Evolutionary conservation across 345 rosid genomes (phyloP), one percentile per base, ranked within the genome.

Genomic region (Bruguiera parviflora): DNA sequence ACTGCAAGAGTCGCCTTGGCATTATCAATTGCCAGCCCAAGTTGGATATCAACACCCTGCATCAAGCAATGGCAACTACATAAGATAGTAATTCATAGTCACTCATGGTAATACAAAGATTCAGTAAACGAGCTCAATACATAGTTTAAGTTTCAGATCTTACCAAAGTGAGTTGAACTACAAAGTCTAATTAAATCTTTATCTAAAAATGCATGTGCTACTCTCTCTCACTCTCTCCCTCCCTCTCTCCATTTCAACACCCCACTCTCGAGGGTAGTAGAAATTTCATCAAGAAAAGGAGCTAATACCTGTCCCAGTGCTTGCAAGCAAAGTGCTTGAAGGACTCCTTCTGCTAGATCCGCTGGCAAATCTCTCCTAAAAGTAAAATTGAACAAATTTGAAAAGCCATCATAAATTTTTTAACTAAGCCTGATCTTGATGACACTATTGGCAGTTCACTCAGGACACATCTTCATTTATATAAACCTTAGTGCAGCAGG

Each of bases 1-100:
- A 96, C 99, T 66, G 99, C 98, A 66, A 96, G 92, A 71, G 98
- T 96, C 73, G 99, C 99, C 82, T 92, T 96, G 39, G 98, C 78
- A 78, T 94, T 92, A 83, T 92, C 98, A 53, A 96, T 96, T 69
- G 99, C 99, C 94, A 92, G 85, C 68, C 99, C 99, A 22, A 96
- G 97, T 77, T 96, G 99, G 80, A 96, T 87, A 80, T 96, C 98
- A 70, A 86, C 92, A 82, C 92, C 86, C 99, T 96, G 86, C 43
- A 75, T 53, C 67, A 77, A 68, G 74, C 5, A 74, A n/a, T 39
- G 62, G 39, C 24, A 22, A 52, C 19, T 25, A 64, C 21, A 60
- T 43, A 22, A 53, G 32, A 10, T 37, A 10, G 55, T 33, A 43
- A 3, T 11, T 3, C 49, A 13, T 43, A 43, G 19, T 43, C 49